Evolutionary conservation across 2,329 filamentous ascomycete genomes (phyloP), one percentile per base, ranked within the genome.

Genomic region (Cordyceps cateniannulata): DNA sequence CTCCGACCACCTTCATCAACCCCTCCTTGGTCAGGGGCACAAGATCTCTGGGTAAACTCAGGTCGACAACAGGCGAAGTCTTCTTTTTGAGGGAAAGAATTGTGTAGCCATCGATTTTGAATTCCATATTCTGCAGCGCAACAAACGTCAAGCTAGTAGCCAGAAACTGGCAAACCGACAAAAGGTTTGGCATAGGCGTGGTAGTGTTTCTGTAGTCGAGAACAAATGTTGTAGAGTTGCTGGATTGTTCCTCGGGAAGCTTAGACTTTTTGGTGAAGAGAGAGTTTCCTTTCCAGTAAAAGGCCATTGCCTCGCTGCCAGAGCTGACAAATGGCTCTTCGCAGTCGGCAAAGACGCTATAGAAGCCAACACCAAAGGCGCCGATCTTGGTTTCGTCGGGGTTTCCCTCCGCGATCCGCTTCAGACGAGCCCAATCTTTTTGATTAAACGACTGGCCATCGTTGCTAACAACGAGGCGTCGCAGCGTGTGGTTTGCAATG

Each of bases 231-330:
- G 96, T 99, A 67, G 93, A 85, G 35, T 79, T 79, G 60, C 81
- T 88, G 18, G 80, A 76, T 69, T 91, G 82, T 25, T 84, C 84
- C 50, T 85, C 79, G 1, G 89, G 86, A 8, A 97, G 76, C 66
- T 87, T 86, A 24, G 95, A 81, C 66, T 91, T 90, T 68, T 93
- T 89, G 25, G 96, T 99, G 72, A 96, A 98, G 1, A 99, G 82
- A 5, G 91, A 91, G 72, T 98, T 98, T n/a, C 90, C 93, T 73
- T 97, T 98, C 96, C 95, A 99, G 77, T 97, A 99, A 71, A 99
- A 99, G 0, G 93, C 93, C 91, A 99, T 97, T 42, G 92, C 93
- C 74, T 96, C 88, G 64, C 83, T 85, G 1, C 95, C 95, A 1
- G 93, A 98, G 66, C 91, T 95, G 65, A 99, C 90, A 70, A 99